These are phyloP conservation scores for Boletus huronensis DNA, from an alignment of 768 basidiomycete species.

Conservation along the genomic window DNA sequence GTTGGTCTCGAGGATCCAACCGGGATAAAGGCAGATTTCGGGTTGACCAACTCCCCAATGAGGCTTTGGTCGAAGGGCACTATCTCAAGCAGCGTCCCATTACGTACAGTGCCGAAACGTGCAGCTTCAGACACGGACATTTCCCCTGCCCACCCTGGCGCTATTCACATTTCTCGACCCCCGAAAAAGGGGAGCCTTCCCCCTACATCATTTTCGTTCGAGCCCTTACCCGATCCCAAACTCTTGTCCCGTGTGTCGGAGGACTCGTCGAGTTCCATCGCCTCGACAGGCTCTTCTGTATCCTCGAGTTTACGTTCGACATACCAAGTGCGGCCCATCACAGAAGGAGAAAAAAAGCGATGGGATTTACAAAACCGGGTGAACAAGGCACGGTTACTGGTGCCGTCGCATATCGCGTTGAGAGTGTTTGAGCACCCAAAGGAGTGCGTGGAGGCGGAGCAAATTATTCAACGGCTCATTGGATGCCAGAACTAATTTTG, in stretches of 20 bases:
- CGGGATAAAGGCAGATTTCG: conserved; percentile 32
- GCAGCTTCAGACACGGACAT: conserved; percentile 21
- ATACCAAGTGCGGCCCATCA: conserved; percentile 23
- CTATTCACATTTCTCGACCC: conserved; percentile 16
- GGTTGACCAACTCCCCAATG: conserved; percentile 1
- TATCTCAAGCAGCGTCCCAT: background rate
- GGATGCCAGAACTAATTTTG: background rate
- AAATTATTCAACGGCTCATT: conserved; percentile 33
- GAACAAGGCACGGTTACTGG: conserved; percentile 54
- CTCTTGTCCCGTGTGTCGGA: conserved; percentile 15
- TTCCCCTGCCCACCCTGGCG: background rate
- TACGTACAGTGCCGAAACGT: conserved; percentile 13
- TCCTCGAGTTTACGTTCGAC: conserved; percentile 19
- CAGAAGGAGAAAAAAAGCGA: conserved; percentile 55
- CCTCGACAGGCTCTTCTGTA: conserved; percentile 19
- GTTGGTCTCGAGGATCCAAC: conserved; percentile 59
- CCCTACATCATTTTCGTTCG: conserved; percentile 10
- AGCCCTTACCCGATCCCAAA: conserved; percentile 10
- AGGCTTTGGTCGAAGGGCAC: conserved; percentile 6
- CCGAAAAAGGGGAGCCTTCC: conserved; percentile 12
- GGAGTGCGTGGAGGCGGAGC: conserved; percentile 64
- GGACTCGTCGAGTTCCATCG: conserved; percentile 25
- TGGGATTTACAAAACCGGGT: conserved; percentile 61
- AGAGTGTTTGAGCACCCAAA: conserved; percentile 64
- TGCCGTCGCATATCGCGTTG: conserved; percentile 55